Percentiles rank a stretch among this genome's conserved stretches.
Evolutionary conservation across 495 filamentous ascomycete genomes (phyloP).

Genomic region (Penicillium egyptiacum): DNA sequence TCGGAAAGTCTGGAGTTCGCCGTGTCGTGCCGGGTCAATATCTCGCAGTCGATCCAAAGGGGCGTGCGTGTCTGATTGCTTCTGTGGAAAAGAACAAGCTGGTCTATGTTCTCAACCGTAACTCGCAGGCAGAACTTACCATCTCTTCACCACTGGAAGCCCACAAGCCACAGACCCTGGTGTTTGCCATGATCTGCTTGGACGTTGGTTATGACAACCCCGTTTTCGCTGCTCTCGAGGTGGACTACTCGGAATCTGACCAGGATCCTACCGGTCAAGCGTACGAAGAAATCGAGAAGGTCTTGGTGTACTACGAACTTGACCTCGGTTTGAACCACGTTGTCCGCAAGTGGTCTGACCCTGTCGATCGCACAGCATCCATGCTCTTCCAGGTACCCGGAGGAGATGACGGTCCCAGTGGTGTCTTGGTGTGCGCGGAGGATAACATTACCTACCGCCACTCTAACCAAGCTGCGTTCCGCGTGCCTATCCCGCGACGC

Average conservation of each 20-base stretch:
- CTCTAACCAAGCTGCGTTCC: constrained; percentile 84
- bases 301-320: constrained; percentile 93
- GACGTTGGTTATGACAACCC: constrained; percentile 98
- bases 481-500: constrained; percentile 85
- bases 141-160: constrained; percentile 98
- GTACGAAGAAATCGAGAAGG: constrained; percentile 78
- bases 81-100: constrained; percentile 99
- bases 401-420: constrained; percentile 88
- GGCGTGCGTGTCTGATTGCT: constrained; percentile 89
- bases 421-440: constrained; percentile 90
- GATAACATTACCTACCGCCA: constrained; percentile 94
- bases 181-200: constrained; percentile 80
- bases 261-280: constrained; percentile 87
- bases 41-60: constrained; percentile 90
- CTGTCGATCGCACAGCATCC: constrained; percentile 84
- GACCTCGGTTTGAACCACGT: constrained; percentile 97
- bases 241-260: constrained; percentile 89
- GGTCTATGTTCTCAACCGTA: constrained; percentile 96
- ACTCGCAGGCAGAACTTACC: constrained; percentile 87
- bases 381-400: constrained; percentile 96
- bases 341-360: constrained; percentile 90
- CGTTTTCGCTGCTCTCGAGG: constrained; percentile 89
- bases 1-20: constrained; percentile 94
- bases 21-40: constrained; percentile 95
- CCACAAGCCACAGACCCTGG: constrained; percentile 89